Evolutionary conservation across 179 eudicot species (phyloP).

Genomic region (Amaranthus tricolor): DNA sequence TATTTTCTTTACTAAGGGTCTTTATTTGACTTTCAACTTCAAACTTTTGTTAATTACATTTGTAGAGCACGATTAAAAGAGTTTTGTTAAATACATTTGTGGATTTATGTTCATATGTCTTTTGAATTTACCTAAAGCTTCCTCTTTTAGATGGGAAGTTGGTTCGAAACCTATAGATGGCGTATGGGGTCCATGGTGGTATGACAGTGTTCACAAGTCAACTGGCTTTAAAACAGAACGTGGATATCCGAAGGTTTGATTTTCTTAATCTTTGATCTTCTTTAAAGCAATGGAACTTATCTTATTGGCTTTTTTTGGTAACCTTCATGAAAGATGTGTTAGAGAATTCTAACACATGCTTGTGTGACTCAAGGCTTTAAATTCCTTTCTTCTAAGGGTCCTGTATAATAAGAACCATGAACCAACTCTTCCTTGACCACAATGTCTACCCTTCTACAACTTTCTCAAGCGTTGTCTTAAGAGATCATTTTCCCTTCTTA

Average conservation of each 20-base stretch:
- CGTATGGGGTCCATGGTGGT: slow-evolving; percentile 98
- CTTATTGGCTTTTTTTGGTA: not conserved
- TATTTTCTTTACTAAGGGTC: slow-evolving; percentile 1
- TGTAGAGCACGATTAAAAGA: not conserved
- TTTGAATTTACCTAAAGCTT: not conserved
- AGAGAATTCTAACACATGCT: not conserved
- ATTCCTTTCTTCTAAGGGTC: too few relatives aligned
- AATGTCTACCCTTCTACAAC: slow-evolving; percentile 86
- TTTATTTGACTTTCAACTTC: not conserved
- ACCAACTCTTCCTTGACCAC: too few relatives aligned
- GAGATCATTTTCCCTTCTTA: slow-evolving; percentile 36
- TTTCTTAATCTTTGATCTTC: slow-evolving; percentile 4
- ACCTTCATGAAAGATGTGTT: not conserved
- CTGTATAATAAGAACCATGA: too few relatives aligned
- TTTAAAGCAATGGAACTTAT: not conserved
- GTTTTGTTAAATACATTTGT: not conserved
- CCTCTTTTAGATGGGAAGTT: slow-evolving; percentile 73
- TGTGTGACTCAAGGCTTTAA: too few relatives aligned
- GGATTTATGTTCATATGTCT: not conserved
- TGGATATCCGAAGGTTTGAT: slow-evolving; percentile 63
- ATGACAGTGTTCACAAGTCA: slow-evolving; percentile 71
- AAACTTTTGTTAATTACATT: not conserved
- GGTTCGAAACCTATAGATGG: slow-evolving; percentile 92
- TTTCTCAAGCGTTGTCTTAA: slow-evolving; percentile 54
- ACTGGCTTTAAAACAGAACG: slow-evolving; percentile 56